Base-by-base conservation (phyloP, 2,329 filamentous ascomycete genomes). In the Stemphylium beticola region DNA sequence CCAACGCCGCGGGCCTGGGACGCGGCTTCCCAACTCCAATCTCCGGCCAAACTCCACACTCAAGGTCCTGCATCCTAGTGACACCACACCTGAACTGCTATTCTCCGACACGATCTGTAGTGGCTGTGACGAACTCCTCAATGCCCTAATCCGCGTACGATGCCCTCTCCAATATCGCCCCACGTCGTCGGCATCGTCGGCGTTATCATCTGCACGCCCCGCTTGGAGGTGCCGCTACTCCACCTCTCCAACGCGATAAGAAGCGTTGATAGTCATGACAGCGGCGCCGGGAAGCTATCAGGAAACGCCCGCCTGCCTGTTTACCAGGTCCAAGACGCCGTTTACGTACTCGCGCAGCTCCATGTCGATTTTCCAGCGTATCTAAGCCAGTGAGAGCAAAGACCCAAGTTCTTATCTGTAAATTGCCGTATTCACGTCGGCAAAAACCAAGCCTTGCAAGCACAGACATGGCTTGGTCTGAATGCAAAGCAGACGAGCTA, bases 241-340 rank as follows among this genome's bases (percentile, higher is more conserved):
- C 51, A 49, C 39, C n/a, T 5, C 15, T 18, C 26, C 51, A 47
- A 31, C 40, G 15, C 45, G 40, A 54, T 54, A 50, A 54, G 45
- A 26, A 29, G 24, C 38, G 44, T 32, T 32, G 7, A 20, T 15
- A 14, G 38, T 32, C 29, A 32, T 40, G 17, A 40, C 18, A 39
- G 11, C 24, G 14, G 39, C 45, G 15, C 24, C 33, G 24, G 18
- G 24, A 38, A 34, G 46, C 45, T 44, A 45, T 50, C 46, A 11
- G n/a, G 14, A 24, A 10, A 9, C 31, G 22, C 15, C 17, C 38
- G 10, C 29, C 39, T 41, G 26, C 31, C 36, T 36, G 12, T 32
- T 36, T 32, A 17, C 39, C 24, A 33, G 38, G 5, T 12, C 14
- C 7, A 11, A 3, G 14, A 31, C 39, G 33, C 39, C 26, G 3